phyloP scores from a whole-genome alignment of 2,329 filamentous ascomycete species.

The Trichoderma gracile region DNA sequence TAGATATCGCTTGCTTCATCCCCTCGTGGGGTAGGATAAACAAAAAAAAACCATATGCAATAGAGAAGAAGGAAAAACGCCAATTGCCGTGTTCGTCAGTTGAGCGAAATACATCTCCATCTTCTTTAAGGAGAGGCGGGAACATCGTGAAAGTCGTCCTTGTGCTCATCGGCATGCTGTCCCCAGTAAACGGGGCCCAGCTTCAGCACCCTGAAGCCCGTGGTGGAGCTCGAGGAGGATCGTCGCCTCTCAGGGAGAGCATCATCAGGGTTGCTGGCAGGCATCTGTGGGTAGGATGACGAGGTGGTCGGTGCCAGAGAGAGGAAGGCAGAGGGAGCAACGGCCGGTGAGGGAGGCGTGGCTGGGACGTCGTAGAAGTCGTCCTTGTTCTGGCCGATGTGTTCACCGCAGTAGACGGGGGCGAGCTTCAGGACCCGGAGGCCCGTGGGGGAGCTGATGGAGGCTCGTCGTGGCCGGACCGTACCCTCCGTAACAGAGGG shows the following conservation, averaged over 20 bases:
- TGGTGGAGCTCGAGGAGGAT: slow-evolving; percentile 53
- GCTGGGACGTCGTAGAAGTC: slow-evolving; percentile 51
- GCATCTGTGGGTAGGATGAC: slow-evolving; percentile 53
- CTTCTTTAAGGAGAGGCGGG: slow-evolving; percentile 13
- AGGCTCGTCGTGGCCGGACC: slow-evolving; percentile 49
- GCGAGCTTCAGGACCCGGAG: slow-evolving; percentile 63
- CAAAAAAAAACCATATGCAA: neutral
- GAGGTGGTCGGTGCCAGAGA: slow-evolving; percentile 61
- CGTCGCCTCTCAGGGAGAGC: slow-evolving; percentile 44
- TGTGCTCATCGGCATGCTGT: slow-evolving; percentile 58
- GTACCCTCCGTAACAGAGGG: slow-evolving; percentile 29
- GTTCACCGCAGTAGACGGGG: slow-evolving; percentile 64
- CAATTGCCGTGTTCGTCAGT: neutral
- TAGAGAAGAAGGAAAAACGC: neutral
- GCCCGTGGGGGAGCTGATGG: slow-evolving; percentile 48
- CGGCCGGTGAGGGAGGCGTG: slow-evolving; percentile 20
- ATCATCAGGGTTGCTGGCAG: slow-evolving; percentile 33
- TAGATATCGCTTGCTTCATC: slow-evolving; percentile 19
- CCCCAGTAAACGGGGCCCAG: slow-evolving; percentile 66
- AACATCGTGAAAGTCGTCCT: slow-evolving; percentile 55
- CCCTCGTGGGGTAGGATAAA: neutral
- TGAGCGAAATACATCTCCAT: neutral
- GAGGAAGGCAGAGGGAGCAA: slow-evolving; percentile 48
- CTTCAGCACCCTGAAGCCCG: slow-evolving; percentile 58
- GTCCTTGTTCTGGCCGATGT: slow-evolving; percentile 56